Conservation (phyloP, 306 rosid species). For the Prunus mira region DNA sequence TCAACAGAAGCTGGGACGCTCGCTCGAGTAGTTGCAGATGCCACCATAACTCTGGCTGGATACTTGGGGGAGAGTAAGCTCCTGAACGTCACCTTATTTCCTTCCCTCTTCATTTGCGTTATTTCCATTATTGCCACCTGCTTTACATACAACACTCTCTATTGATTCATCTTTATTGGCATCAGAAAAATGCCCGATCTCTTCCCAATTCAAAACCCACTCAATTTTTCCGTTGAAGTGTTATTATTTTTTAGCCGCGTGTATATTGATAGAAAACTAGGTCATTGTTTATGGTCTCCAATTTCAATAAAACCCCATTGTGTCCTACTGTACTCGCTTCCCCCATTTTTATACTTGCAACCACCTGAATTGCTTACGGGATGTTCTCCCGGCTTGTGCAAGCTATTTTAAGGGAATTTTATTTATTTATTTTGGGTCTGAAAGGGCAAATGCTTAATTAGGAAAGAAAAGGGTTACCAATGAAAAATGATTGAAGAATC, state of each 20-base stretch:
- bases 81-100: constrained; percentile 75
- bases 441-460: too few relatives aligned
- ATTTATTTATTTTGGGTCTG: too few relatives aligned
- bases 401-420: too few relatives aligned
- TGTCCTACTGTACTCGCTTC: too few relatives aligned
- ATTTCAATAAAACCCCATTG: not conserved
- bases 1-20: constrained; percentile 97
- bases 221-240: too few relatives aligned
- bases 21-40: constrained; percentile 93
- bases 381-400: too few relatives aligned
- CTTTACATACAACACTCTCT: constrained; percentile 87
- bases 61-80: constrained; percentile 67
- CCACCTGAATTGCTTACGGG: too few relatives aligned
- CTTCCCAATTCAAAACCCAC: not conserved
- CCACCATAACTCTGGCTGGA: constrained; percentile 82
- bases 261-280: constrained; percentile 17
- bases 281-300: constrained; percentile 2
- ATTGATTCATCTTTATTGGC: constrained; percentile 27
- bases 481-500: too few relatives aligned
- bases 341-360: too few relatives aligned
- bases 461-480: too few relatives aligned
- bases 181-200: not conserved
- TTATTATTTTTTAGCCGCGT: not conserved
- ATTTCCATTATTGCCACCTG: constrained; percentile 80
- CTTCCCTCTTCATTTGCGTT: constrained; percentile 76